Base-by-base conservation (phyloP, 495 filamentous ascomycete species). In the Aspergillus leporis region DNA sequence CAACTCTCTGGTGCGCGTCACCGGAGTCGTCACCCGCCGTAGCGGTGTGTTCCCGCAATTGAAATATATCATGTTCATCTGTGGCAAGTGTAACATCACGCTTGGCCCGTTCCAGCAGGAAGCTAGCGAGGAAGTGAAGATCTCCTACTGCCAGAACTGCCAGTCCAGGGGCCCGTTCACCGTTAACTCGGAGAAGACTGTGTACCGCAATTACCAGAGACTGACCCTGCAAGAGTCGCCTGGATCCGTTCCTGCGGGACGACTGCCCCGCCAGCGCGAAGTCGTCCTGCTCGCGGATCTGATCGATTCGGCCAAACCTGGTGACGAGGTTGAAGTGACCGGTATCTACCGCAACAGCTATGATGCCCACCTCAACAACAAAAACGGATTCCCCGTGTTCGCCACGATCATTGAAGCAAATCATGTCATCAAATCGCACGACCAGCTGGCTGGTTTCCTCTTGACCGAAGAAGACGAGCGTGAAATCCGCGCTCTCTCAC, bases 201-300 rank as follows among this genome's bases (percentile, higher is more conserved):
- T 99, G n/a, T 99, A 98, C 78, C 87, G 95, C 51, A 99, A 99
- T 72, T 99, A 96, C 78, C 95, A 99, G 70, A 98, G 96, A 66
- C 78, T 99, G 67, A 99, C 94, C 1, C 83, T 99, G 10, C 95
- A 99, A 71, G 95, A 99, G 73, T 95, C 95, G 1, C 95, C 95
- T 22, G 95, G 95, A 38, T 97, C 95, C 1, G 95, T 99, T 12
- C 95, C 95, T 16, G 92, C 95, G 34, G 95, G 95, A 61, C 92
- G 95, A 74, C 87, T 99, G 34, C 95, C 95, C 3, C 87, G 95
- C 30, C 92, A 96, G 68, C 87, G 95, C 51, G 95, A 99, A 69
- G 92, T 98, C 18, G 90, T 99, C 63, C 84, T 99, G 9, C 87
- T 98, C 18, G 97, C 94, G 85, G 95, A 99, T 76, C 80, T 98